phyloP scores from a whole-genome alignment of 2,329 filamentous ascomycete genomes.

The Phialocephala sp. region DNA sequence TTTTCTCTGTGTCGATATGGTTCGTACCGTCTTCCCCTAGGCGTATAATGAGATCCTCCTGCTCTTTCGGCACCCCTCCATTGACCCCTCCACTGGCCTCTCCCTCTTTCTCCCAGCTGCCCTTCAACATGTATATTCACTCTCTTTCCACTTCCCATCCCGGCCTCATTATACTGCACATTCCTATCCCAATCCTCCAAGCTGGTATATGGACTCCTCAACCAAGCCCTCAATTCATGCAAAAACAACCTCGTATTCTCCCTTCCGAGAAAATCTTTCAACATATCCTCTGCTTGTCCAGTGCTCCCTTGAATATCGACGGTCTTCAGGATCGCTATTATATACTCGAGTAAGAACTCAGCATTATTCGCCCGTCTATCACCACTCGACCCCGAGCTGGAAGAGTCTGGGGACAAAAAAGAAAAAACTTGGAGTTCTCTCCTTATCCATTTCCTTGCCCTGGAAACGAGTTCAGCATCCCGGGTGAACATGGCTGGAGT shows the following conservation, averaged over 20 bases:
- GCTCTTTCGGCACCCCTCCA: background rate
- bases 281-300: conserved; percentile 79
- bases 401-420: conserved; percentile 59
- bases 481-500: conserved; percentile 68
- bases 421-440: conserved; percentile 84
- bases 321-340: conserved; percentile 81
- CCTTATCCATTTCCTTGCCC: conserved; percentile 80
- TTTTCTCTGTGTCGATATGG: conserved; percentile 2
- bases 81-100: background rate
- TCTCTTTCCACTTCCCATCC: background rate
- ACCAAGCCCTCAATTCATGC: conserved; percentile 83
- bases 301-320: conserved; percentile 80
- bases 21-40: conserved; percentile 1
- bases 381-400: conserved; percentile 18
- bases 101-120: background rate
- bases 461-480: conserved; percentile 72
- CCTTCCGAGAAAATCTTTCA: conserved; percentile 78
- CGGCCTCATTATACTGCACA: conserved; percentile 40
- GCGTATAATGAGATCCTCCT: background rate
- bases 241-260: conserved; percentile 77
- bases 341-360: conserved; percentile 86
- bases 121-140: background rate
- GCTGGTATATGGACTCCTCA: conserved; percentile 77
- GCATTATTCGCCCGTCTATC: conserved; percentile 67
- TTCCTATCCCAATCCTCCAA: conserved; percentile 76